These are phyloP conservation scores for Bolboschoenus planiculmis DNA, from an alignment of 176 grass and related monocot species.

Conservation along the genomic window DNA sequence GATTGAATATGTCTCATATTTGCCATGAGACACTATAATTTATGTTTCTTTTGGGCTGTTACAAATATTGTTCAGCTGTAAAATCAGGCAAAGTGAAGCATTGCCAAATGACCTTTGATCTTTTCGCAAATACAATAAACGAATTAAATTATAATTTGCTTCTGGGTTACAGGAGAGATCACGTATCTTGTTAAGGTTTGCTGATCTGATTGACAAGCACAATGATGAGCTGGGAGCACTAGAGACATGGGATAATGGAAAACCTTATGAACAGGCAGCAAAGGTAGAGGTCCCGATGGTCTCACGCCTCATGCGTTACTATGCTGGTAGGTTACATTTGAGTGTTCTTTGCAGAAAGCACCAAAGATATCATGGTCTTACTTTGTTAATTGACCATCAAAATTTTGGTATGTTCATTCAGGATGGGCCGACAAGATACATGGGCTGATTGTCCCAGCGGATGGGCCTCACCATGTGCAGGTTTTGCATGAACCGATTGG, in stretches of 20 bases:
- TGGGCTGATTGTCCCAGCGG: conserved; percentile 65
- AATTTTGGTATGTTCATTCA: conserved; percentile 22
- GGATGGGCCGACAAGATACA: conserved; percentile 93
- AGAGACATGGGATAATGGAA: conserved; percentile 97
- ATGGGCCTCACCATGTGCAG: conserved; percentile 65
- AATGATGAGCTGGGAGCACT: conserved; percentile 68
- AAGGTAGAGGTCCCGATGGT: conserved; percentile 62
- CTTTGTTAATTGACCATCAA: not conserved
- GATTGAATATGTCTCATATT: not conserved
- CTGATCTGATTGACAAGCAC: conserved; percentile 83
- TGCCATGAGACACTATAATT: not conserved
- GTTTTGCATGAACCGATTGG: conserved; percentile 86
- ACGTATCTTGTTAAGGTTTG: conserved; percentile 56
- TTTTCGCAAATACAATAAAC: not conserved
- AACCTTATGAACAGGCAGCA: conserved; percentile 67
- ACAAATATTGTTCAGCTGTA: not conserved
- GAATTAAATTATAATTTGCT: not conserved
- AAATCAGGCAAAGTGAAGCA: not conserved
- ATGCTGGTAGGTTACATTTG: conserved; percentile 40
- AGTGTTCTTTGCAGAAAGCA: not conserved
- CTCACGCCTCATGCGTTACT: conserved; percentile 67
- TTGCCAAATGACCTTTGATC: not conserved
- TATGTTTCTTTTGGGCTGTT: not conserved
- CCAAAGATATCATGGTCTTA: not conserved
- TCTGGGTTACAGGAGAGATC: conserved; percentile 60